Evolutionary conservation across 345 rosid genomes (phyloP).

Genomic region (Physaria fendleri): DNA sequence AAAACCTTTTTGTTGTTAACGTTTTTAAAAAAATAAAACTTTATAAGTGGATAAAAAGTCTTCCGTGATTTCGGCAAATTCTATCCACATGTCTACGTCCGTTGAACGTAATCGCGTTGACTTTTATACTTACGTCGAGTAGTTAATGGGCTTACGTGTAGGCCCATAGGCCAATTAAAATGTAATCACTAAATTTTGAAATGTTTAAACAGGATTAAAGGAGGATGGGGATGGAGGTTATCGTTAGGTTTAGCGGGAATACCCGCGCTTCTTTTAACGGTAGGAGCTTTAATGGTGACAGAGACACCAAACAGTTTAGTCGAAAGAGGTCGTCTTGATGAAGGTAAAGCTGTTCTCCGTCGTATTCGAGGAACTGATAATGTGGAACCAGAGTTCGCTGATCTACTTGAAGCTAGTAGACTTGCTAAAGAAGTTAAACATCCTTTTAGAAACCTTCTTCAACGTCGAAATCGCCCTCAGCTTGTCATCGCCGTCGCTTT

Average conservation of each 20-base stretch:
- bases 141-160: background rate
- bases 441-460: constrained; percentile 77
- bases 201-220: constrained; percentile 46
- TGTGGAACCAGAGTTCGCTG: constrained; percentile 74
- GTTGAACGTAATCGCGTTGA: constrained; percentile 2
- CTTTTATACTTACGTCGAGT: background rate
- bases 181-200: background rate
- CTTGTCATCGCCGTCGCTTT: constrained; percentile 70
- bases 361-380: constrained; percentile 76
- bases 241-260: constrained; percentile 86
- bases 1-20: no score
- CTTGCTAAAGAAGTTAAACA: constrained; percentile 80
- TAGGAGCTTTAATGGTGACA: constrained; percentile 66
- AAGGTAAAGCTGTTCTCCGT: constrained; percentile 81
- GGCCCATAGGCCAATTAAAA: constrained; percentile 13
- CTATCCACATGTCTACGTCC: constrained; percentile 22
- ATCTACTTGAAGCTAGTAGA: constrained; percentile 88
- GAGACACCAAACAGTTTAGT: constrained; percentile 93
- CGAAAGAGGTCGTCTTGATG: constrained; percentile 76
- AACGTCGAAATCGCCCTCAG: constrained; percentile 70
- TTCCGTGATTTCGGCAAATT: constrained; percentile 17
- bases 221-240: constrained; percentile 97
- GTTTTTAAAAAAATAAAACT: background rate
- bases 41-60: background rate
- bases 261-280: constrained; percentile 72